Conservation (phyloP, 176 grass and related monocot genomes). For the Oryza australiensis region DNA sequence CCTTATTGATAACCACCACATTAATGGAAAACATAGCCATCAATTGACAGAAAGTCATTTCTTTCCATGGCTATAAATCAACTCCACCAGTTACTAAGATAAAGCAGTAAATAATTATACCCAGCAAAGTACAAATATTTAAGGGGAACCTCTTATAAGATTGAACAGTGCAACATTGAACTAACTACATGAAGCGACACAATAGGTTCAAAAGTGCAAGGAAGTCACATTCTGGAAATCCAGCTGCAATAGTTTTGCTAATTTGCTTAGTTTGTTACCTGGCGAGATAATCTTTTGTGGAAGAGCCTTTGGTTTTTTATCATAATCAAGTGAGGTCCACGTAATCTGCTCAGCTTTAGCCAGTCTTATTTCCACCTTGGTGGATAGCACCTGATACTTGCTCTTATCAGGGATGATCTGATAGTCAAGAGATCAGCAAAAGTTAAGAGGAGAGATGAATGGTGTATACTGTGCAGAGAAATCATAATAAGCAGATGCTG, state of each 20-base stretch:
- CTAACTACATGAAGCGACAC: background rate
- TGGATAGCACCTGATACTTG: slow-evolving; percentile 62
- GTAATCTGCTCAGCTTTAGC: slow-evolving; percentile 64
- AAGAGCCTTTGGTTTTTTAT: slow-evolving; percentile 40
- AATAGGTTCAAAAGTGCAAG: background rate
- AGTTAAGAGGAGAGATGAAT: slow-evolving; percentile 2
- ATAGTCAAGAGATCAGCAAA: slow-evolving; percentile 29
- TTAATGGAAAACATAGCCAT: background rate
- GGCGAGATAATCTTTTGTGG: slow-evolving; percentile 53
- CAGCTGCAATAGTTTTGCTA: background rate
- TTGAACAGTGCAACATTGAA: background rate
- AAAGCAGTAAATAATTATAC: background rate
- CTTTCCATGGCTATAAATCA: background rate
- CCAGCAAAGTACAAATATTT: background rate
- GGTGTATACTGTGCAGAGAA: background rate
- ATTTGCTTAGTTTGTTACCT: slow-evolving; percentile 34
- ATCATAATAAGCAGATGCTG: background rate
- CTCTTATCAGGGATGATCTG: slow-evolving; percentile 81
- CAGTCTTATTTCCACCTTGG: slow-evolving; percentile 79
- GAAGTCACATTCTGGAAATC: background rate
- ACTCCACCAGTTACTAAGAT: background rate
- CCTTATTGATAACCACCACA: background rate
- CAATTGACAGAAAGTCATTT: background rate
- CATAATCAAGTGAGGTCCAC: slow-evolving; percentile 76
- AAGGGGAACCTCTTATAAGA: background rate